phyloP scores from a whole-genome alignment of 2,329 filamentous ascomycete species.

The Colletotrichum camelliae region DNA sequence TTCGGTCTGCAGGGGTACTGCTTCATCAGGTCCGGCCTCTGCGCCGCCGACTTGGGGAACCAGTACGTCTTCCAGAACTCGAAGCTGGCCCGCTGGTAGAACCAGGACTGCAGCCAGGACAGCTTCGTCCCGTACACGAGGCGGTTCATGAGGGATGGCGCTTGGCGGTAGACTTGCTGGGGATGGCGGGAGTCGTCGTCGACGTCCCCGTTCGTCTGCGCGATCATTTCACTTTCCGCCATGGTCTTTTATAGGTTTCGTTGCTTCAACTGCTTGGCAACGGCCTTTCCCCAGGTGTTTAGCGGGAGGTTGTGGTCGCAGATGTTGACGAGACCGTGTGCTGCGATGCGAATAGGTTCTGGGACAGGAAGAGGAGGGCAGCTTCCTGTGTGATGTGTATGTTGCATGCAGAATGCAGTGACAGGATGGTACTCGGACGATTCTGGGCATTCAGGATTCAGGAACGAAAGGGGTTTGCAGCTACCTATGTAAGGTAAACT shows the following conservation, averaged over 20 bases:
- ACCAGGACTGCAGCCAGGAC: conserved; percentile 6
- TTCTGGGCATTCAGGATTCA: background rate
- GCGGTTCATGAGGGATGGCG: conserved; percentile 11
- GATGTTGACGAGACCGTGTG: background rate
- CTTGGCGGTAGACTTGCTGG: background rate
- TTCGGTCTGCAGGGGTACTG: conserved; percentile 18
- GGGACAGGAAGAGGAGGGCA: background rate
- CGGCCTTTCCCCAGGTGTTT: background rate
- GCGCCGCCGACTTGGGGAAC: background rate
- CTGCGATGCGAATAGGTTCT: background rate
- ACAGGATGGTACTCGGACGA: background rate
- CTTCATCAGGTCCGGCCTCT: conserved; percentile 23
- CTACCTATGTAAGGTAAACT: background rate
- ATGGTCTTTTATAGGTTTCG: background rate
- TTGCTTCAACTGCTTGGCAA: background rate
- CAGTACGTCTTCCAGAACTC: conserved; percentile 14
- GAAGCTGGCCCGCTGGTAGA: conserved; percentile 14
- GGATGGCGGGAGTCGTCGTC: background rate
- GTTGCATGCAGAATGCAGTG: background rate
- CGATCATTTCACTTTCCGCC: background rate
- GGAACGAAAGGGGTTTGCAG: background rate
- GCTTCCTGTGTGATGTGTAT: background rate
- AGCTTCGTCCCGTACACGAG: conserved; percentile 19
- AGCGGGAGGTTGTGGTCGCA: background rate
- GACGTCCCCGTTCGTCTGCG: background rate